Percentiles rank a stretch among this genome's conserved stretches.
These are phyloP conservation scores for Cladophialophora chaetospira DNA, from an alignment of 2,329 filamentous ascomycete species.

Conservation along the genomic window DNA sequence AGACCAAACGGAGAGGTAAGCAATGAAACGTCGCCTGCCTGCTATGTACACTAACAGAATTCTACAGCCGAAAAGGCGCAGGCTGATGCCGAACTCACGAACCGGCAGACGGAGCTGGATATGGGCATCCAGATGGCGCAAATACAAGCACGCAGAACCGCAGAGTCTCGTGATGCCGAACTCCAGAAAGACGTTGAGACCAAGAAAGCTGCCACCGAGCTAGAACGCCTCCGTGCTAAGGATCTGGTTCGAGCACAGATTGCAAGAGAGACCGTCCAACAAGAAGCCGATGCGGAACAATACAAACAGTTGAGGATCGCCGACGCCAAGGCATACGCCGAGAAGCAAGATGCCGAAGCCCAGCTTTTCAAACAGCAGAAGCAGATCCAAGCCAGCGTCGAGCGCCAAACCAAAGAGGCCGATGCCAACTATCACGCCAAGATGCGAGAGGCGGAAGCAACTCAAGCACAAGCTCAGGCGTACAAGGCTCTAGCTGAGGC, in stretches of 20 bases:
- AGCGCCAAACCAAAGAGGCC: slow-evolving; percentile 53
- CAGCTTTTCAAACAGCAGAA: slow-evolving; percentile 37
- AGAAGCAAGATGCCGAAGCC: slow-evolving; percentile 45
- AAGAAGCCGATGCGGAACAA: slow-evolving; percentile 52
- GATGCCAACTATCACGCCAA: slow-evolving; percentile 62
- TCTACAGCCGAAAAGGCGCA: slow-evolving; percentile 69
- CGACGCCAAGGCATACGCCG: slow-evolving; percentile 51
- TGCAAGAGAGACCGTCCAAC: slow-evolving; percentile 47
- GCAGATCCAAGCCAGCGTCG: slow-evolving; percentile 29
- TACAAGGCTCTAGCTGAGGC: slow-evolving; percentile 71
- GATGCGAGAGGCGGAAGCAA: slow-evolving; percentile 75
- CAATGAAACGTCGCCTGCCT: too few species aligned
- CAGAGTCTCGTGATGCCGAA: slow-evolving; percentile 77
- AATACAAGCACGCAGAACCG: slow-evolving; percentile 71
- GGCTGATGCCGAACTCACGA: slow-evolving; percentile 75
- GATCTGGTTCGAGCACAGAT: slow-evolving; percentile 75
- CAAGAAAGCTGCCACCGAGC: slow-evolving; percentile 75
- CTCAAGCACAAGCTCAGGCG: slow-evolving; percentile 76
- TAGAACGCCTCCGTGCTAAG: slow-evolving; percentile 74
- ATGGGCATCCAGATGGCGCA: slow-evolving; percentile 74
- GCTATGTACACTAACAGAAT: background rate
- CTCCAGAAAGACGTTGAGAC: slow-evolving; percentile 76
- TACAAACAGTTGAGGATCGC: slow-evolving; percentile 55
- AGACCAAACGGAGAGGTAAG: slow-evolving; percentile 72
- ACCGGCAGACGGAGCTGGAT: slow-evolving; percentile 70